Percentiles rank a stretch among this genome's conserved stretches.
phyloP scores from a whole-genome alignment of 2,329 filamentous ascomycete species.

The Drechslerella stenobrocha region DNA sequence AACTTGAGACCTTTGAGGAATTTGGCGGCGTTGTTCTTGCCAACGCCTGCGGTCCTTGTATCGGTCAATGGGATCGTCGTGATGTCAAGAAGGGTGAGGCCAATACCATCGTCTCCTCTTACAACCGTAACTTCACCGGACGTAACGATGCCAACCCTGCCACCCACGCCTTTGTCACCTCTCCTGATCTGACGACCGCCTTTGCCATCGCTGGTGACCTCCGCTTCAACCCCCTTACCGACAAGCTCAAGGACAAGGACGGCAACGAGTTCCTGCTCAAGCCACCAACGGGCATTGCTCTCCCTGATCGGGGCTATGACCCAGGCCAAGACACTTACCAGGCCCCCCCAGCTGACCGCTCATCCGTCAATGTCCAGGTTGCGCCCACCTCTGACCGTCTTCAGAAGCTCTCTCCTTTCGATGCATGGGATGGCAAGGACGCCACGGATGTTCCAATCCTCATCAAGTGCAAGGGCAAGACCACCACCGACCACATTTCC shows the following conservation, averaged over 20 bases:
- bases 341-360: constrained; percentile 80
- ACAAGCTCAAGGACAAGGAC: constrained; percentile 89
- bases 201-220: constrained; percentile 80
- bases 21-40: constrained; percentile 93
- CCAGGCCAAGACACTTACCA: constrained; percentile 93
- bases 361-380: constrained; percentile 74
- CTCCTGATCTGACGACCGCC: constrained; percentile 85
- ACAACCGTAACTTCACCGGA: constrained; percentile 99
- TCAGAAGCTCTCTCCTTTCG: constrained; percentile 84
- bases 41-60: constrained; percentile 91
- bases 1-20: constrained; percentile 92
- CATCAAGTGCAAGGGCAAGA: constrained; percentile 96
- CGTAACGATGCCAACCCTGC: constrained; percentile 96
- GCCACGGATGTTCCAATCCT: constrained; percentile 80
- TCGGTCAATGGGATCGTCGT: constrained; percentile 91
- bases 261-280: constrained; percentile 93
- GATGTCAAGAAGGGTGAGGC: constrained; percentile 93
- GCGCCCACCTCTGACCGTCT: constrained; percentile 90
- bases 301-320: constrained; percentile 83
- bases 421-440: constrained; percentile 90
- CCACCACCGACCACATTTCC: constrained; percentile 94
- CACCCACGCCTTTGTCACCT: constrained; percentile 90
- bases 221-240: constrained; percentile 92
- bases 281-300: constrained; percentile 75
- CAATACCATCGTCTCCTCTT: constrained; percentile 97